A percentile compares a stretch with the other conserved stretches of the same genome.
Conservation (phyloP, 2,329 filamentous ascomycete genomes). For the Colletotrichum australisinense region DNA sequence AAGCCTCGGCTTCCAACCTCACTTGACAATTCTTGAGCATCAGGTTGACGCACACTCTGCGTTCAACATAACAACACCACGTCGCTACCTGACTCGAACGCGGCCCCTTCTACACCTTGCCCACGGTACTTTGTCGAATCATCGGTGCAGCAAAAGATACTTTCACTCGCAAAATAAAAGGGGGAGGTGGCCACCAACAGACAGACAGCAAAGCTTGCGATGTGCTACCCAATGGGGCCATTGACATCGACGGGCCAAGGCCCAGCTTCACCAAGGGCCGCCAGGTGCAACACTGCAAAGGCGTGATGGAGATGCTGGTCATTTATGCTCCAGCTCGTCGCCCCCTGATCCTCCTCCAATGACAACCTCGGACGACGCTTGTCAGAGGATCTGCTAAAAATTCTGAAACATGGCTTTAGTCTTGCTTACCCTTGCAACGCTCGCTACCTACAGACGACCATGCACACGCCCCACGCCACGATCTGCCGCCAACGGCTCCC, state of each 20-base stretch:
- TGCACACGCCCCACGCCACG: slow-evolving; percentile 30
- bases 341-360: slow-evolving; percentile 23
- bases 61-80: background rate
- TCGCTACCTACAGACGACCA: slow-evolving; percentile 8
- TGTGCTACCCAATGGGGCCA: slow-evolving; percentile 28
- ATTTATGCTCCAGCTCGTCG: slow-evolving; percentile 32
- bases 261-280: slow-evolving; percentile 17
- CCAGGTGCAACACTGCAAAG: slow-evolving; percentile 26
- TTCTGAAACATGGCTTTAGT: slow-evolving; percentile 33
- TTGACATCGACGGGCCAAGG: slow-evolving; percentile 27
- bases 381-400: slow-evolving; percentile 33
- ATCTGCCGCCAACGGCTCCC: slow-evolving; percentile 29
- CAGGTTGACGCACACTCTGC: background rate
- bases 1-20: background rate
- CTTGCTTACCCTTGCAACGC: slow-evolving; percentile 19
- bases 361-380: slow-evolving; percentile 32
- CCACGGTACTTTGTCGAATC: slow-evolving; percentile 19
- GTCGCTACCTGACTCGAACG: slow-evolving; percentile 21
- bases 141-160: slow-evolving; percentile 17
- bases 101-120: slow-evolving; percentile 5
- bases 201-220: slow-evolving; percentile 29
- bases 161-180: slow-evolving; percentile 13
- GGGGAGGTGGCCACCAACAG: slow-evolving; percentile 3
- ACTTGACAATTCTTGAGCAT: background rate
- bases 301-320: slow-evolving; percentile 29